Base-by-base conservation (phyloP, 1,284 basidiomycete genomes). In the Pseudozyma hubeiensis region DNA sequence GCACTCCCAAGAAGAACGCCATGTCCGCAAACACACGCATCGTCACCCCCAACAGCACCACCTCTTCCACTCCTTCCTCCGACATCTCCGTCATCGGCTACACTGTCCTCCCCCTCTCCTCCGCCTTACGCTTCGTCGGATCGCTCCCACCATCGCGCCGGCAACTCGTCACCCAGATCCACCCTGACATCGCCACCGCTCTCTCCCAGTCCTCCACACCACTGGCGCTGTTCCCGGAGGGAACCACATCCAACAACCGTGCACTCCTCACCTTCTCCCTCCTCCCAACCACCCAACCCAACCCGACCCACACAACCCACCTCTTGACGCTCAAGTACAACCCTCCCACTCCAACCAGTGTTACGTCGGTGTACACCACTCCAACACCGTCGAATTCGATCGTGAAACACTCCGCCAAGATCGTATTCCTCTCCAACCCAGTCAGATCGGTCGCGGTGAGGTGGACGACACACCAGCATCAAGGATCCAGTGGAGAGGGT, bases 181-280 rank as follows among this genome's bases (percentile, higher is more conserved):
- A 52, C n/a, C 13, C 33, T 1, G 33, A 48, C 9, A 46, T 82
- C 4, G 58, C 71, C 1, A 29, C 47, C 4, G 57, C 59, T 1
- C 7, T 77, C 4, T 29, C 50, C 29, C 47, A 53, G 10, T 48
- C 73, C 1, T 2, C 30, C 0, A 44, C 65, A 0, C 58, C 75
- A 0, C 56, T 73, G 2, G 75, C 40, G 0, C 14, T 81, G 1
- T 82, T 82, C 48, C 82, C 82, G 0, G 82, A 83, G 49, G 68
- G 77, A 10, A 60, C 63, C 3, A 77, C 67, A 2, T 64, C 58
- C 9, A 78, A 75, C 65, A 65, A 67, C 40, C 62, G 69, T 2
- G 76, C 66, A 4, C 41, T 75, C 1, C 64, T 78, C 11, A 39
- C 35, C n/a, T 52, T 43, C 51, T 50, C 40, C 58, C 41, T 19